Evolutionary conservation across 2,329 filamentous ascomycete genomes (phyloP), one percentile per base, ranked within the genome.

Genomic region (Pezicula carpinea): DNA sequence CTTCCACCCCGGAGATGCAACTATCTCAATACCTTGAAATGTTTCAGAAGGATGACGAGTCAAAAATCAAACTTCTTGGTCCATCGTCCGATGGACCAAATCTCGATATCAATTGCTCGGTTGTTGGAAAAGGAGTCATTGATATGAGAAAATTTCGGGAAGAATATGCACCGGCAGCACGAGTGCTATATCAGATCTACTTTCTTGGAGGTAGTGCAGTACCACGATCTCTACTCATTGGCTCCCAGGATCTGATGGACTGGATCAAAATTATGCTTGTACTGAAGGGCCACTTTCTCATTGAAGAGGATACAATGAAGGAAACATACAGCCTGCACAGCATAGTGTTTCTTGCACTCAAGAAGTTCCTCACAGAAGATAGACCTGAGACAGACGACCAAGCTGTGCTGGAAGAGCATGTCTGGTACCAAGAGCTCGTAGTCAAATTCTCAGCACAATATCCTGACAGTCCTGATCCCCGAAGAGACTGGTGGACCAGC

Each of bases 401-500:
- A 1, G 42, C 53, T 10, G 35, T 55, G n/a, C 29, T 48, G 29
- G 47, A 57, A 35, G 54, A 59, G 26, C 42, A 49, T 5, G 39
- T 48, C 35, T 59, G 57, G 57, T 55, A 53, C 26, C 52, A 52
- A 21, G 48, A 59, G 32, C 47, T 51, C 17, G 49, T 59, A 6
- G 23, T 56, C 6, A 46, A 49, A 5, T 59, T 59, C 32, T 52
- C 51, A 11, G 41, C 52, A 7, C 46, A 53, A 13, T 59, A 59
- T 31, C 57, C 57, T 4, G 53, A 54, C 35, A 38, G 50, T 3
- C 44, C 50, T 17, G 33, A 38, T 23, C 50, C 58, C 7, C 46
- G 48, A 26, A 46, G 56, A 43, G 48, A 47, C 19, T 59, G 56
- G 57, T 59, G 57, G 57, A 58, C 55, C 35, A 43, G 34, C 5